phyloP scores from a whole-genome alignment of 768 basidiomycete species.

The Boletus huronensis region DNA sequence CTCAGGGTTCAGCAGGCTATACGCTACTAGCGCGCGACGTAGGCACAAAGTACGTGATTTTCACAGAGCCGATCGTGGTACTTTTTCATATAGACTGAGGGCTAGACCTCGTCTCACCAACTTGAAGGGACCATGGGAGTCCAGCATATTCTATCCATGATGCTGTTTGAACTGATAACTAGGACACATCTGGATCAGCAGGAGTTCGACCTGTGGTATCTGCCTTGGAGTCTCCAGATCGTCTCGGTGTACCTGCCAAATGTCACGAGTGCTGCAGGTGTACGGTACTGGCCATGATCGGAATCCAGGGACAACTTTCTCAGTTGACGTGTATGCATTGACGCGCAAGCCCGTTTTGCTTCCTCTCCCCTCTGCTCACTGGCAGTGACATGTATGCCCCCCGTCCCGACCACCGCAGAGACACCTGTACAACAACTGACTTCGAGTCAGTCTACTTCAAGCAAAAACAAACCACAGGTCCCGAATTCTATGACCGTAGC shows the following conservation, averaged over 20 bases:
- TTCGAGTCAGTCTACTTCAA: constrained; percentile 24
- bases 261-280: background rate
- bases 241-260: background rate
- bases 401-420: background rate
- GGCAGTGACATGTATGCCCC: constrained; percentile 4
- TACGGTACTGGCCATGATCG: background rate
- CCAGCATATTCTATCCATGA: background rate
- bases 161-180: background rate
- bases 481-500: constrained; percentile 30
- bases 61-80: background rate
- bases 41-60: constrained; percentile 6
- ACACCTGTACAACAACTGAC: constrained; percentile 11
- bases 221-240: background rate
- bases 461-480: constrained; percentile 19
- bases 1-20: background rate
- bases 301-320: constrained; percentile 2
- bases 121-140: background rate
- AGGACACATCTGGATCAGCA: background rate
- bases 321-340: background rate
- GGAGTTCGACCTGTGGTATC: background rate
- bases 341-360: background rate
- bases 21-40: background rate
- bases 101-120: too few species aligned
- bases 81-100: background rate
- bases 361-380: background rate